Evolutionary conservation across 257 asterid genomes (phyloP), one percentile per base, ranked within the genome.

Genomic region (Penstemon davidsonii): DNA sequence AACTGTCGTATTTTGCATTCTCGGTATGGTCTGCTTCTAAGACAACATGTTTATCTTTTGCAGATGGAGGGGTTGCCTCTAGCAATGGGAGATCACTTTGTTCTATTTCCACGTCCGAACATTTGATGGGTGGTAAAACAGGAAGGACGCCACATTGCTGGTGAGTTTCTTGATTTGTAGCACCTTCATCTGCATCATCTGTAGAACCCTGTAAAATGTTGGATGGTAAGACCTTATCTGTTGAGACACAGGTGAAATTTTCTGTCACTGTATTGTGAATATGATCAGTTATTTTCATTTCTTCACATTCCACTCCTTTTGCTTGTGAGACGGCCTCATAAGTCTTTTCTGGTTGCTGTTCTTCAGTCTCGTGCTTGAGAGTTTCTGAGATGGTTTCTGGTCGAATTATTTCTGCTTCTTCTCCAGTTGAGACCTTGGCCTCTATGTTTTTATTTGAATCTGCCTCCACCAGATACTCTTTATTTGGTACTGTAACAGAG

Each of bases 11-110:
- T 64, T 51, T 62, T n/a, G 5, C 37, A 42, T 70, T 62, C 45
- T 11, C 53, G 8, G 46, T 55, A 58, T 45, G 64, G 44, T 76
- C 76, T 71, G 66, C 76, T 76, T 76, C 74, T 41, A 33, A 62
- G 66, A 50, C 70, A 38, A 15, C 62, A 47, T 75, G 76, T 37
- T 75, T 69, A 53, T 77, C 78, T 61, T 55, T 36, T 45, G 62
- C 68, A 60, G 74, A 52, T 6, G 13, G 50, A 60, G 75, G 45
- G 37, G 71, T 18, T 55, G 8, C 75, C 49, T 54, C 77, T 49
- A 10, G 60, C 63, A 68, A 69, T 55, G 43, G 71, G 46, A 49
- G 67, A 65, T 76, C 61, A 8, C 64, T 79, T 38, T 68, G 76
- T 54, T 65, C 43, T 46, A 13, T 74, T 71, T 66, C 73, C 67